Evolutionary conservation across 441 rosid species (phyloP), one percentile per base, ranked within the genome.

Genomic region (Dalechampia spathulata): DNA sequence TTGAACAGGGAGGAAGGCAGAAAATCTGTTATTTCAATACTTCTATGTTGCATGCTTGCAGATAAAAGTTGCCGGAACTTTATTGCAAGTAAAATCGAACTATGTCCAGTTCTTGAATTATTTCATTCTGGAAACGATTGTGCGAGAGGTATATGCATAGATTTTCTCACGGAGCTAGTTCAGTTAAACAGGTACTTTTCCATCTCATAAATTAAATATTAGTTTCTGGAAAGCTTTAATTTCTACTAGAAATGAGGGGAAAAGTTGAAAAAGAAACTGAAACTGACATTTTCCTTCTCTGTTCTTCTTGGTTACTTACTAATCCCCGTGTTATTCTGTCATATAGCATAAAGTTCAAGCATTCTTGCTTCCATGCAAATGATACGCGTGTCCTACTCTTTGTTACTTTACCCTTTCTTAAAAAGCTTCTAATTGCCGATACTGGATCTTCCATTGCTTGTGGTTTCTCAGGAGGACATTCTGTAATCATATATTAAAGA

Each of bases 121-220:
- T 74, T 79, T 70, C 83, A 82, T 63, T 65, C 67, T 26, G 86
- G 92, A 55, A 71, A 66, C 48, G 92, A 84, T 62, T 62, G 61
- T 32, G 69, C 70, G 43, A 75, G 68, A 62, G 78, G 83, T 58
- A 62, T 60, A 53, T 84, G 87, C 77, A 56, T 80, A 21, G 78
- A 76, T 17, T 79, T 84, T 59, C 75, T 82, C 44, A 55, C 73
- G 1, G 80, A 75, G 67, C 60, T 84, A 30, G 83, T 81, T 60
- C 85, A 62, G 56, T 37, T 76, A 54, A 76, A 75, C 76, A 79
- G 90, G 90, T 83, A 75, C 52, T 10, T 30, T 1, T 49, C n/a
- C 17, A 43, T 42, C 17, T 50, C 37, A 23, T 27, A 22, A 14
- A 52, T 52, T 5, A 21, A 42, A 3, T 55, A 51, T n/a, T n/a